Conservation (phyloP, 1,284 basidiomycete genomes). For the Xerocomus alliaceus region DNA sequence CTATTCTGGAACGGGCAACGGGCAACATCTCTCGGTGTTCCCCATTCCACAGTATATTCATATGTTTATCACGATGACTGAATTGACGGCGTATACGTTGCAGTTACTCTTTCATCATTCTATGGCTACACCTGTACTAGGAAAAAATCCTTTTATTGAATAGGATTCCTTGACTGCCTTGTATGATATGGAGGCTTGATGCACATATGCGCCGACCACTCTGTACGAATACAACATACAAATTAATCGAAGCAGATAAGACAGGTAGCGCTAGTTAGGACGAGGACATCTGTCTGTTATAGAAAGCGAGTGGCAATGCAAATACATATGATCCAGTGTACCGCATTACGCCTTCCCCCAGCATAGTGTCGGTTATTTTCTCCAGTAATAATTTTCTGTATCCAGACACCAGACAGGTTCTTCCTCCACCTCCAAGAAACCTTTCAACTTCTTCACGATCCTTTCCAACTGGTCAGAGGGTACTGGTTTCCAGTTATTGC, state of each 20-base stretch:
- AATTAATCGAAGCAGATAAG: too few relatives aligned
- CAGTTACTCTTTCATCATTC: constrained; percentile 54
- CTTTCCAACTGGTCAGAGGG: background rate
- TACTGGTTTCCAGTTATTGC: background rate
- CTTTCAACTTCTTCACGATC: background rate
- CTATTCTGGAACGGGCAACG: constrained; percentile 67
- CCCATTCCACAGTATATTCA: constrained; percentile 71
- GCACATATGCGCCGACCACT: too few relatives aligned
- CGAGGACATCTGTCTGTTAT: too few relatives aligned
- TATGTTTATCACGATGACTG: constrained; percentile 70
- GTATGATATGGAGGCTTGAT: background rate
- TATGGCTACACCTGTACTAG: too few relatives aligned
- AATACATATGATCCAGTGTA: too few relatives aligned
- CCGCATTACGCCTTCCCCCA: too few relatives aligned
- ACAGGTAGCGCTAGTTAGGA: too few relatives aligned
- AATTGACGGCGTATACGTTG: constrained; percentile 62
- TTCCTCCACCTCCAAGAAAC: background rate
- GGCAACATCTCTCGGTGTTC: constrained; percentile 66
- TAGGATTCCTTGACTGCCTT: background rate
- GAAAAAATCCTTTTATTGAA: too few relatives aligned
- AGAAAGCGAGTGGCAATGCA: too few relatives aligned
- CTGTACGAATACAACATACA: too few relatives aligned
- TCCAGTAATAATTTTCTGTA: too few relatives aligned
- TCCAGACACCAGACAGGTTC: background rate
- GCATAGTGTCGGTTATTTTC: too few relatives aligned